Conservation (phyloP, 495 filamentous ascomycete genomes). For the Trichoderma reesei region DNA sequence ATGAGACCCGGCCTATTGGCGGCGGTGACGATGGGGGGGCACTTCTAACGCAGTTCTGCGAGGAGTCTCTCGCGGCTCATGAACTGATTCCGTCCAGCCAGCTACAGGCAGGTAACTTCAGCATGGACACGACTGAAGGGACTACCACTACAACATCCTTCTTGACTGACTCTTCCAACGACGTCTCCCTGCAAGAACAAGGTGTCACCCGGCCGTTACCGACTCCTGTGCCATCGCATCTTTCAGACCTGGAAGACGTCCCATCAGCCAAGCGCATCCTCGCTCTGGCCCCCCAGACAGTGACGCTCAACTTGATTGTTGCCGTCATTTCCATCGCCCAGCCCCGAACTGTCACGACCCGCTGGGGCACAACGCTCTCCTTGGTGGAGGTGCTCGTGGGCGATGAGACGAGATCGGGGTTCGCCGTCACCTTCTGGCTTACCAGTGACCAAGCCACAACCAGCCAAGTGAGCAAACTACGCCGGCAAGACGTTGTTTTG, state of each 20-base stretch:
- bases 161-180: conserved; percentile 10
- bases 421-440: conserved; percentile 80
- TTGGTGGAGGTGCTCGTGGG: conserved; percentile 73
- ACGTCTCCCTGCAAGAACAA: conserved; percentile 10
- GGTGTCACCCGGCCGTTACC: neutral
- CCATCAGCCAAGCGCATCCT: conserved; percentile 58
- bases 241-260: conserved; percentile 60
- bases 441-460: conserved; percentile 24
- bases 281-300: conserved; percentile 67
- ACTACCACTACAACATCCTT: conserved; percentile 12
- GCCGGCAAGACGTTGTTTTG: conserved; percentile 64
- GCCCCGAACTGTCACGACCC: conserved; percentile 46
- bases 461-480: conserved; percentile 43
- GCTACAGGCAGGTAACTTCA: conserved; percentile 16
- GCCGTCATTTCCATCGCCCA: conserved; percentile 64
- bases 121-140: conserved; percentile 19
- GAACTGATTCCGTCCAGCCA: conserved; percentile 45
- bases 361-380: conserved; percentile 45
- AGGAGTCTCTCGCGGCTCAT: conserved; percentile 56
- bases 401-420: conserved; percentile 76
- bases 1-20: conserved; percentile 12
- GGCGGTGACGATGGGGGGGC: conserved; percentile 18
- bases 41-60: conserved; percentile 45
- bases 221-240: conserved; percentile 17
- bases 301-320: conserved; percentile 66